A percentile compares a stretch with the other conserved stretches of the same genome.
Conservation (phyloP, 2,329 filamentous ascomycete species). For the Alternaria sp. region DNA sequence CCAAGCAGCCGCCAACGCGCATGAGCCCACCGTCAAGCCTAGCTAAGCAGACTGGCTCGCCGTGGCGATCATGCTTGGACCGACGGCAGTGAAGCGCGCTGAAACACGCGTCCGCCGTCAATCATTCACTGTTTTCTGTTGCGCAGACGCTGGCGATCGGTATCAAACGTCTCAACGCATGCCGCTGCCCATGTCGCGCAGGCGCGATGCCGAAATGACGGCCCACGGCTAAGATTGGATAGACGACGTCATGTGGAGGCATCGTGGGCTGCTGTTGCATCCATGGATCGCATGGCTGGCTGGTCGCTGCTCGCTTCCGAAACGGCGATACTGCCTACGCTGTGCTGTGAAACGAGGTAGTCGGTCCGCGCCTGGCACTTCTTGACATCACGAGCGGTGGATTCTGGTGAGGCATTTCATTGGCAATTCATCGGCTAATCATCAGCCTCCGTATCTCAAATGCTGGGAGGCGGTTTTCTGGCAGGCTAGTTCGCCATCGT, state of each 20-base stretch:
- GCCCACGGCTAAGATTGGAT: constrained; percentile 1
- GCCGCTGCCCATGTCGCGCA: not conserved
- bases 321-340: not conserved
- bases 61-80: constrained; percentile 21
- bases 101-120: constrained; percentile 18
- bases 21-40: constrained; percentile 2
- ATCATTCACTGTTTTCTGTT: not conserved
- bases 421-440: not conserved
- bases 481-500: not conserved
- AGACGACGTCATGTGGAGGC: not conserved
- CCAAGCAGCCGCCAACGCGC: constrained; percentile 4
- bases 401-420: not conserved
- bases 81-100: constrained; percentile 3
- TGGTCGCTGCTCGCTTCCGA: not conserved
- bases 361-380: not conserved
- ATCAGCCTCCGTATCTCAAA: not conserved
- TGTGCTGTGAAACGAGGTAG: not conserved
- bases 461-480: not conserved
- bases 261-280: not conserved
- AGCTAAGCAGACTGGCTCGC: constrained; percentile 5
- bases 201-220: not conserved
- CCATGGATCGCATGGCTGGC: not conserved
- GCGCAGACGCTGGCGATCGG: constrained; percentile 8
- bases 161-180: constrained; percentile 4
- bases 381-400: not conserved